Evolutionary conservation across 768 basidiomycete species (phyloP), one percentile per base, ranked within the genome.

Genomic region (Phlebiopsis gigantea): DNA sequence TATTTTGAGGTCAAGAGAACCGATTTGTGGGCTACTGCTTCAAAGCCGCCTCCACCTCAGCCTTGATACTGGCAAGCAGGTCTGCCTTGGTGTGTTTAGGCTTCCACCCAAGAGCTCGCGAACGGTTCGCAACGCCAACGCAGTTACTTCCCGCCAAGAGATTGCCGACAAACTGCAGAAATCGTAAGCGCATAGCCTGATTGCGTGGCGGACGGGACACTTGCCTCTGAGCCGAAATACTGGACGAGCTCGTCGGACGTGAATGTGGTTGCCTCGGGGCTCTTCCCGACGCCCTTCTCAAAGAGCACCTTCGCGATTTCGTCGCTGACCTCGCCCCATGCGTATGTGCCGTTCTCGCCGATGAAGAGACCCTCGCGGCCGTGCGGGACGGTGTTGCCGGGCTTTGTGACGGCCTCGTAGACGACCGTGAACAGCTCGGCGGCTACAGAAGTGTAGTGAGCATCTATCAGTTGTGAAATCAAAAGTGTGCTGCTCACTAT

Each of bases 181-280:
- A 17, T 9, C n/a, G 10, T 42, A 42, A n/a, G 24, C 8, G 17
- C 22, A 57, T 14, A 5, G n/a, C n/a, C n/a, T n/a, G n/a, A n/a
- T n/a, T n/a, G n/a, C n/a, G n/a, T n/a, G n/a, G n/a, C n/a, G n/a
- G n/a, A n/a, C n/a, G n/a, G 34, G 4, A 39, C 45, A 77, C 75
- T 2, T 67, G 69, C 69, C 1, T 71, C 52, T 17, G 68, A 71
- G 79, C 60, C 62, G 31, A 77, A 79, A 57, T 75, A 77, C 56
- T 71, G 71, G 28, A 63, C 56, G 29, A 71, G 63, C 61, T 82
- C 80, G 39, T 75, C 72, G n/a, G 68, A 63, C 4, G 72, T 73
- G 57, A 79, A 78, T 1, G 71, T 53, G 10, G 74, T 75, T 4
- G 80, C 77, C 47, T 71, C 71, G 0, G 70, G 54, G 22, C 68